Conservation (phyloP, 2,329 filamentous ascomycete species). For the Escovopsis sp. region DNA sequence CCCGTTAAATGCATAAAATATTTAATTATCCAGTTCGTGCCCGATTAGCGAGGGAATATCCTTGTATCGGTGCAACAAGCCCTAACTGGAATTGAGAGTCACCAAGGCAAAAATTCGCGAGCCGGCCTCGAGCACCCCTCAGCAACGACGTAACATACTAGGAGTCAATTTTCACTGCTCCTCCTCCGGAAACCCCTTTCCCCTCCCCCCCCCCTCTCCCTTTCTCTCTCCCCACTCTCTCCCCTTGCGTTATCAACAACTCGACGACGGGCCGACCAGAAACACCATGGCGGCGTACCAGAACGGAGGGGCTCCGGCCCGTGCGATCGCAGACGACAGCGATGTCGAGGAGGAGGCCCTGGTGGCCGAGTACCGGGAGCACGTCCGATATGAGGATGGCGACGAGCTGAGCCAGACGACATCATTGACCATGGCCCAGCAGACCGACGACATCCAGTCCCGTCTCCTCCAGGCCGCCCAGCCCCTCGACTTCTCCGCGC, state of each 20-base stretch:
- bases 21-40: conserved; percentile 13
- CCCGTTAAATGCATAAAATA: conserved; percentile 15
- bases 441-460: conserved; percentile 83
- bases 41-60: conserved; percentile 14
- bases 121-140: conserved; percentile 14
- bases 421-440: conserved; percentile 54
- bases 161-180: conserved; percentile 24
- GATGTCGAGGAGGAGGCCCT: conserved; percentile 94
- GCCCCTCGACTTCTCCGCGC: conserved; percentile 89
- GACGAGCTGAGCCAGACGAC: conserved; percentile 64
- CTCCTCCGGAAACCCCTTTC: conserved; percentile 10
- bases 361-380: conserved; percentile 90
- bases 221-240: no score
- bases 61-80: conserved; percentile 22
- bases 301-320: conserved; percentile 45
- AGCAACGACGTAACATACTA: conserved; percentile 2
- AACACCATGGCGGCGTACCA: conserved; percentile 45
- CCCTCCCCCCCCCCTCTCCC: no score
- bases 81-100: conserved; percentile 20
- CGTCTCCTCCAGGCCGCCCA: conserved; percentile 84
- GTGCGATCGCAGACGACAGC: conserved; percentile 62
- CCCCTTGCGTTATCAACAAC: conserved; percentile 6
- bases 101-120: conserved; percentile 19
- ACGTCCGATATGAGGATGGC: conserved; percentile 84
- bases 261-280: conserved; percentile 16